A percentile compares a stretch with the other conserved stretches of the same genome.
These are phyloP conservation scores for Adiantum capillusveneris DNA, from an alignment of 75 land plant species.

Conservation along the genomic window DNA sequence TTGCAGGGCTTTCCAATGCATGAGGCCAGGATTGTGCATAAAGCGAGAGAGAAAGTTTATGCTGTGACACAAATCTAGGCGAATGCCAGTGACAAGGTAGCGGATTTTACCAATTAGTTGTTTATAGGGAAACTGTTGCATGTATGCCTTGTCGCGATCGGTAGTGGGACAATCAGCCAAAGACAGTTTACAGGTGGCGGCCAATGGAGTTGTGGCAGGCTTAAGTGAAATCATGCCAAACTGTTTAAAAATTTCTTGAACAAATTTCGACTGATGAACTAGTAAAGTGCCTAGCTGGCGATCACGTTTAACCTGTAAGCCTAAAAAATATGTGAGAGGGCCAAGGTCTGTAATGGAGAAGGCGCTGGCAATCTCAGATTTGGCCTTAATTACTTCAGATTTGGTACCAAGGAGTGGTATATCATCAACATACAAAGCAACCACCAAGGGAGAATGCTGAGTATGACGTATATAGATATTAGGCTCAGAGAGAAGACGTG, in stretches of 20 bases:
- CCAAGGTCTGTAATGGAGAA: background rate
- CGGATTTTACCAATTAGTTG: conserved; percentile 5
- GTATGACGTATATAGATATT: conserved; percentile 5
- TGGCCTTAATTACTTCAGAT: background rate
- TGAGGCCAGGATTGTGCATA: conserved; percentile 10
- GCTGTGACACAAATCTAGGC: conserved; percentile 2
- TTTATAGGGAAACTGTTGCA: conserved; percentile 22
- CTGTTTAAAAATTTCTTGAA: conserved; percentile 14
- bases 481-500: background rate
- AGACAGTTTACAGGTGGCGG: conserved; percentile 10
- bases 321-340: conserved; percentile 11
- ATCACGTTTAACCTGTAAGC: conserved; percentile 20
- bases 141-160: conserved; percentile 6
- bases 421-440: conserved; percentile 12
- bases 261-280: conserved; percentile 23
- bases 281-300: conserved; percentile 10
- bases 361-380: background rate
- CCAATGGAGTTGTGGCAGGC: conserved; percentile 7
- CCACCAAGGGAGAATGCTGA: background rate
- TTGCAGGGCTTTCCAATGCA: conserved; percentile 12
- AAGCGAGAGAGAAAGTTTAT: conserved; percentile 9
- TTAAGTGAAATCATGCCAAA: conserved; percentile 12
- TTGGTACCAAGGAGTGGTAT: background rate
- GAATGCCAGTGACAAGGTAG: conserved; percentile 4
- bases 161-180: conserved; percentile 9